These are phyloP conservation scores for Spatholobus suberectus DNA, from an alignment of 306 rosid genomes.

Conservation along the genomic window DNA sequence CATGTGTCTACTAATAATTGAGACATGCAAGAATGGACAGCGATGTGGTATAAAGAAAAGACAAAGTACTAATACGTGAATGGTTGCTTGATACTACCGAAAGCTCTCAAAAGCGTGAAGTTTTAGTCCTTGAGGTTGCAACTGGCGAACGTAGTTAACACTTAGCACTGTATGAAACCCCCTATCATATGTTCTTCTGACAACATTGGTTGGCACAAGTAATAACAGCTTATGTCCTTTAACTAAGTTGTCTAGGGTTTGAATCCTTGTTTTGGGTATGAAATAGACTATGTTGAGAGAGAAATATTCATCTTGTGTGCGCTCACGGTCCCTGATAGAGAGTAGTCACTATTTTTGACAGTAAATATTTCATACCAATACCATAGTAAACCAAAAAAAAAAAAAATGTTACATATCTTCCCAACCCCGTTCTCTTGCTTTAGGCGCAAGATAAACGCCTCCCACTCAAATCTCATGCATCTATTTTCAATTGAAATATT, in stretches of 20 bases:
- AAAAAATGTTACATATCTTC: not conserved
- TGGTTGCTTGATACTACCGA: not conserved
- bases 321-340: too few relatives aligned
- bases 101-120: not conserved
- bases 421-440: conserved; percentile 15
- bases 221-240: too few relatives aligned
- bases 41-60: not conserved
- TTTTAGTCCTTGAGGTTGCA: not conserved
- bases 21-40: not conserved
- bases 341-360: too few relatives aligned
- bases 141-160: not conserved
- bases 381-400: too few relatives aligned
- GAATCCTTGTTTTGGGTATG: too few relatives aligned
- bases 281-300: too few relatives aligned
- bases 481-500: not conserved
- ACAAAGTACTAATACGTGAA: not conserved
- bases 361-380: too few relatives aligned
- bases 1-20: conserved; percentile 17
- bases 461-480: not conserved
- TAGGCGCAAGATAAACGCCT: conserved; percentile 15
- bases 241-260: too few relatives aligned
- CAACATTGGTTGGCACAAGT: too few relatives aligned
- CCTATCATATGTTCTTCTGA: not conserved
- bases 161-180: not conserved
- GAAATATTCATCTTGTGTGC: too few relatives aligned